Percentiles rank a stretch among this genome's conserved stretches.
phyloP scores from a whole-genome alignment of 768 basidiomycete genomes.

The Serendipita indica region DNA sequence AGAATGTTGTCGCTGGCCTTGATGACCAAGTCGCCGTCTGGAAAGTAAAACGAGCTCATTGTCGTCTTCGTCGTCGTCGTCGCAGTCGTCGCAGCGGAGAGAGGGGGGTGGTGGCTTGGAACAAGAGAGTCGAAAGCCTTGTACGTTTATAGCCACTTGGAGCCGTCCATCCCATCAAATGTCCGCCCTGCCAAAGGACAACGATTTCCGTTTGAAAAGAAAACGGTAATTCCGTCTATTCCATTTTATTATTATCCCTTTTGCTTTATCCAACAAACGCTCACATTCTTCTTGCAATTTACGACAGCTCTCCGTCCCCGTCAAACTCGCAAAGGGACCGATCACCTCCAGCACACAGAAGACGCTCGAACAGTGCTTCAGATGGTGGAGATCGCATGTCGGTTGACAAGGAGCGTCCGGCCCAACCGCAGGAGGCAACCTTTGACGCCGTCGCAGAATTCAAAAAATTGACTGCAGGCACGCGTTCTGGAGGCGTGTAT shows the following conservation, averaged over 20 bases:
- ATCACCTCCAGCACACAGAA: neutral
- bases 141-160: neutral
- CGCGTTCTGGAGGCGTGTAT: constrained; percentile 87
- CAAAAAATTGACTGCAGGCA: constrained; percentile 56
- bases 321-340: neutral
- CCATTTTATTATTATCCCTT: neutral
- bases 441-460: constrained; percentile 77
- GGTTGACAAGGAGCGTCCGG: neutral
- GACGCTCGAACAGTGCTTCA: neutral
- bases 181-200: neutral
- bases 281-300: neutral
- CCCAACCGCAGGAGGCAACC: constrained; percentile 14
- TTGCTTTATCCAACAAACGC: neutral
- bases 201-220: constrained; percentile 10
- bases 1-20: constrained; percentile 37
- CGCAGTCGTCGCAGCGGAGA: neutral
- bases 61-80: neutral
- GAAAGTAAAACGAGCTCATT: neutral
- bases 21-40: constrained; percentile 37
- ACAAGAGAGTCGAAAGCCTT: neutral
- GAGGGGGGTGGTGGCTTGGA: neutral
- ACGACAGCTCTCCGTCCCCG: neutral
- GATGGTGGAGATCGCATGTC: neutral
- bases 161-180: neutral
- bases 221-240: constrained; percentile 18